Conservation (phyloP, 768 basidiomycete species). For the Phanerochaete carnosa region DNA sequence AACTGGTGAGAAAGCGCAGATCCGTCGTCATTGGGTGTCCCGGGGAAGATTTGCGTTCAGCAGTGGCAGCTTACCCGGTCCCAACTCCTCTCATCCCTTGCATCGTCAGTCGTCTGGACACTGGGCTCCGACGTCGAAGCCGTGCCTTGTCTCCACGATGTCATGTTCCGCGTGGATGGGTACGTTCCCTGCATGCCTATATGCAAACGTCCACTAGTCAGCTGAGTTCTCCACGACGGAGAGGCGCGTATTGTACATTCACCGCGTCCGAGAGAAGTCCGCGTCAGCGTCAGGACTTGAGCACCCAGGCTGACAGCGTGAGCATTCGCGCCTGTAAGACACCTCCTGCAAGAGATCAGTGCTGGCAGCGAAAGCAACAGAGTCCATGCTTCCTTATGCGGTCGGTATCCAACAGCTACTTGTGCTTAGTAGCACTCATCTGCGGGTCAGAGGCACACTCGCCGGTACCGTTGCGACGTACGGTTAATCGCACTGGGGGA, state of each 20-base stretch:
- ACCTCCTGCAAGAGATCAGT: neutral
- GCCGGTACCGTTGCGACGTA: too few species aligned
- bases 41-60: neutral
- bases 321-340: neutral
- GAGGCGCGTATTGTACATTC: neutral
- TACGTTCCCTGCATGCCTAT: too few species aligned
- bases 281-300: neutral
- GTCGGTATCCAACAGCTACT: too few species aligned
- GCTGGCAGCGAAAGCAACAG: neutral
- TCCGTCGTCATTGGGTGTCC: neutral
- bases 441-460: too few species aligned
- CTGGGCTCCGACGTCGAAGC: too few species aligned
- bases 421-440: too few species aligned
- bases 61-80: conserved; percentile 2
- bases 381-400: too few species aligned
- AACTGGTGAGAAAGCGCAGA: neutral
- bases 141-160: too few species aligned
- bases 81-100: conserved; percentile 7
- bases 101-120: neutral
- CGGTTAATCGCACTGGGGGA: too few species aligned
- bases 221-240: neutral
- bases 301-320: neutral
- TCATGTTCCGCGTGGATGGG: too few species aligned
- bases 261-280: neutral
- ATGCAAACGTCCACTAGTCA: too few species aligned